These are phyloP conservation scores for Magnaporthiopsis rhizophila DNA, from an alignment of 2,329 filamentous ascomycete species.

Conservation along the genomic window DNA sequence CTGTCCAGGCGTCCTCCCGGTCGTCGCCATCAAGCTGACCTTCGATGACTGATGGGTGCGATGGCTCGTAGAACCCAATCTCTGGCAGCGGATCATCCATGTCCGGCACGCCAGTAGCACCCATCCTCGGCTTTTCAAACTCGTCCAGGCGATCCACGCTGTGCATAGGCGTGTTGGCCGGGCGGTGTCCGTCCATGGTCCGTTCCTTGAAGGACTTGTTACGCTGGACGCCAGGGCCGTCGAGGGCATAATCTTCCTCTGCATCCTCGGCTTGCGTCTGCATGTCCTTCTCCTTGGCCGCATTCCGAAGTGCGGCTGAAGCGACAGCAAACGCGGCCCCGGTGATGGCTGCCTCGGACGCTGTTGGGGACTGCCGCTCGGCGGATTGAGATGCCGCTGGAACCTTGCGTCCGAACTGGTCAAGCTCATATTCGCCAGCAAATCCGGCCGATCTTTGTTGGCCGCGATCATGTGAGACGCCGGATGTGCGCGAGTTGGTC, in stretches of 20 bases:
- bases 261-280: conserved; percentile 28
- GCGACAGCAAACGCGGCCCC: conserved; percentile 46
- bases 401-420: conserved; percentile 50
- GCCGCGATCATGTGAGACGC: conserved; percentile 6
- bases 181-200: conserved; percentile 47
- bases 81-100: conserved; percentile 67
- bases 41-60: conserved; percentile 77
- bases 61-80: conserved; percentile 69
- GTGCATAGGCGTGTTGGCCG: conserved; percentile 47
- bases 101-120: conserved; percentile 62
- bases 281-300: conserved; percentile 36
- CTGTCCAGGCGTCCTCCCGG: conserved; percentile 20
- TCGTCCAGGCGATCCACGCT: conserved; percentile 51
- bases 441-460: conserved; percentile 19
- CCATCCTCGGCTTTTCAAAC: conserved; percentile 47
- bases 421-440: conserved; percentile 46
- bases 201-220: conserved; percentile 62
- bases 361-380: conserved; percentile 42
- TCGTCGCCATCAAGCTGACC: conserved; percentile 54
- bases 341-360: conserved; percentile 50
- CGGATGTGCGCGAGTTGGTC: conserved; percentile 21
- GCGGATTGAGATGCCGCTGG: conserved; percentile 27
- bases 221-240: conserved; percentile 39
- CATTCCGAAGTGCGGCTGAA: conserved; percentile 39
- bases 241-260: conserved; percentile 26